Evolutionary conservation across 164 flowering plant genomes (phyloP).

Genomic region (Annona cherimola): DNA sequence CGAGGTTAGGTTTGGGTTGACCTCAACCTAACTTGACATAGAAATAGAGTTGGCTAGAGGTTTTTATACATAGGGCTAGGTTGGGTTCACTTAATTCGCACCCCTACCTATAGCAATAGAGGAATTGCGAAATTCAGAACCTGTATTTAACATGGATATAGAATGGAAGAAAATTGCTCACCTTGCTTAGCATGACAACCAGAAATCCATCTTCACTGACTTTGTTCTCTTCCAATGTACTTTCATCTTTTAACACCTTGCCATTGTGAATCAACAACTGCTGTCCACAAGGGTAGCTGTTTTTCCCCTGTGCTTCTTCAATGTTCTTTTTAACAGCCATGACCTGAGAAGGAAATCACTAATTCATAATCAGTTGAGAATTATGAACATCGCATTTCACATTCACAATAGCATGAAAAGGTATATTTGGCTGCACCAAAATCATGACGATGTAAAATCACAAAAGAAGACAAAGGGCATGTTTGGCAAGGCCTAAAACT

Average conservation of each 20-base stretch:
- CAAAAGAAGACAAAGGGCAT: too few relatives aligned
- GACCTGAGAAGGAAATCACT: slow-evolving; percentile 33
- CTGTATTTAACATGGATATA: background rate
- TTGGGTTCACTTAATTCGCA: too few relatives aligned
- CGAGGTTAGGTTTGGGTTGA: too few relatives aligned
- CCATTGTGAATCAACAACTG: slow-evolving; percentile 92
- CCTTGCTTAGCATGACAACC: slow-evolving; percentile 99
- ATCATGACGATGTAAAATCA: too few relatives aligned
- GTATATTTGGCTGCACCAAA: background rate
- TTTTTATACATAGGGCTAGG: too few relatives aligned
- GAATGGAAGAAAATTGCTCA: slow-evolving; percentile 12
- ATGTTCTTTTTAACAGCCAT: slow-evolving; percentile 96
- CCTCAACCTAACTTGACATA: too few relatives aligned
- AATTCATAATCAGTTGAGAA: background rate
- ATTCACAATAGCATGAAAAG: background rate
- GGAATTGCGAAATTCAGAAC: background rate
- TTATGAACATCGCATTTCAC: background rate
- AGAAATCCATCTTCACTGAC: slow-evolving; percentile 94
- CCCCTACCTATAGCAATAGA: background rate
- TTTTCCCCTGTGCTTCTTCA: slow-evolving; percentile 92
- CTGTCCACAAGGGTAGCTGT: slow-evolving; percentile 94
- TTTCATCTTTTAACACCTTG: slow-evolving; percentile 97
- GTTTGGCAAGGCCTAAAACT: too few relatives aligned
- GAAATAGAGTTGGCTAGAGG: too few relatives aligned
- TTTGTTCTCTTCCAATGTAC: slow-evolving; percentile 79